Evolutionary conservation across 2,329 filamentous ascomycete species (phyloP), one percentile per base, ranked within the genome.

Genomic region (Colletotrichum trifolii): DNA sequence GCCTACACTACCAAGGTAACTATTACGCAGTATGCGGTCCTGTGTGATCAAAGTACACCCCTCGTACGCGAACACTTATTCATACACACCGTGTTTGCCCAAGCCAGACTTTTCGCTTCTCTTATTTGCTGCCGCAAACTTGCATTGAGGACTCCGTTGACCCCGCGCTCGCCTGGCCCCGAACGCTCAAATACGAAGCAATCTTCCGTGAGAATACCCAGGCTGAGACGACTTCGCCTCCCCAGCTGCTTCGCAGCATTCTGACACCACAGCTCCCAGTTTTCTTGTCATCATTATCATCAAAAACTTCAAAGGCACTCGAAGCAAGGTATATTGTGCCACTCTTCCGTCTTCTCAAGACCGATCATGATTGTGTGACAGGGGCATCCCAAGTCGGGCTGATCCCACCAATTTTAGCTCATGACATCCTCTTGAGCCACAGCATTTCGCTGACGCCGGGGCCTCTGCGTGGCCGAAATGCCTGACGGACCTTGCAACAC

Each of bases 351-450:
- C n/a, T 39, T 52, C 46, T 62, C 62, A 53, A 56, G n/a, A 53
- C 34, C 33, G 34, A 35, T 40, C 17, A 15, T 50, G 4, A 25
- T 25, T 17, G 40, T 52, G 46, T 36, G 33, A 53, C 58, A 56
- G 52, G 62, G 58, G 47, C 46, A 48, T 38, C 58, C 58, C 47
- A 59, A 65, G 58, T 63, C 62, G 62, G 47, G 48, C 52, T 38
- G 40, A 62, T 57, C 50, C 17, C 47, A 56, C 52, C 33, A 57
- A 55, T 25, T 47, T 56, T 55, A 39, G 46, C 59, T 56, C 47
- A 62, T 53, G 58, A 40, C 50, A 62, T 65, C 40, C 39, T 7
- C 50, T 45, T 25, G 45, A 13, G 34, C 39, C 39, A 42, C 39
- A 55, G 40, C 47, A 25, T 49, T 46, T 54, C 61, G 57, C 57